Evolutionary conservation across 1,284 basidiomycete genomes (phyloP), one percentile per base, ranked within the genome.

Genomic region (Kwoniella shivajii): DNA sequence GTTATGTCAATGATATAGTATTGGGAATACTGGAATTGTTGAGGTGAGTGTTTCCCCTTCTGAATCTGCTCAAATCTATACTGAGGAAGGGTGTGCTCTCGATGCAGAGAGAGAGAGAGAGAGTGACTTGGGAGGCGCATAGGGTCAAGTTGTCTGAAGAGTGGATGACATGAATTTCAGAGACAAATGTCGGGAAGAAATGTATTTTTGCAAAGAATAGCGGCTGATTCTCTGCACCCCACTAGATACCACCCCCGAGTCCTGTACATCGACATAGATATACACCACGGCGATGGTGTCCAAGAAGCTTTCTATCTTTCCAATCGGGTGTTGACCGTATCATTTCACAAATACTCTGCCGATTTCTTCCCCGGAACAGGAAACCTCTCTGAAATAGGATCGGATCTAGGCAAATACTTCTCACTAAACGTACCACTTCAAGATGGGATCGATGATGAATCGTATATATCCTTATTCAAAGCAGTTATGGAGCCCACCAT

Each of bases 361-460:
- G 92, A 97, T 72, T 99, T 99, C 81, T 99, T 99, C 78, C 93
- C 93, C 0, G 92, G 92, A 0, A 97, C 93, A 0, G 93, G 93
- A 14, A 92, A 93, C 73, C 82, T 95, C 11, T 89, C 92, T 68
- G 93, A 96, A 78, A 89, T 90, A 57, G 83, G 83, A 6, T 88
- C 91, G n/a, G 83, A 84, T 18, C 76, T 88, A 2, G 96, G 95
- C 54, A 97, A 96, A 79, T 90, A 99, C 76, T 99, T 98, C 75
- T 89, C 87, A 57, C 82, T 99, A 47, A 99, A 99, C 72, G 90
- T 99, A 0, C 96, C 95, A 1, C 80, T 99, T 0, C 89, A 89
- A 71, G 96, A 99, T 71, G 96, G 95, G 13, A 91, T 99, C 69
- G 93, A 97, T 80, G 94, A 99, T 75, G 90, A 94, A 57, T 92